Evolutionary conservation across 2,329 filamentous ascomycete species (phyloP), one percentile per base, ranked within the genome.

Genomic region (Aspergillus hiratsukae): DNA sequence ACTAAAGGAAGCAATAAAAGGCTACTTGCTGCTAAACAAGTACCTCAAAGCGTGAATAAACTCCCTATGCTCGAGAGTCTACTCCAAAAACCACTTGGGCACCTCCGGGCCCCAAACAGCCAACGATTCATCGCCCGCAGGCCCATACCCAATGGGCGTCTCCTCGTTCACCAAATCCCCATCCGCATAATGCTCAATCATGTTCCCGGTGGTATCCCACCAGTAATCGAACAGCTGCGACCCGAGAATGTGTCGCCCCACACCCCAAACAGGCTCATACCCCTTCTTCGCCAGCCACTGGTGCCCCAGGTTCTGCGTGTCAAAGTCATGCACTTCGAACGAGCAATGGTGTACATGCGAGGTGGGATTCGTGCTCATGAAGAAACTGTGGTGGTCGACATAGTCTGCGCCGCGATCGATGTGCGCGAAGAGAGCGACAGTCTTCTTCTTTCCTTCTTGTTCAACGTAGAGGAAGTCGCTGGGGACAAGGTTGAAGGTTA

Each of bases 311-410:
- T 73, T 67, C 70, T 83, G 80, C 1, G 76, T 77, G 55, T 83
- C 80, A 51, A 80, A 80, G 58, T 82, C 78, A 48, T 81, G 76
- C 0, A 81, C 78, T 55, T 82, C 80, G 51, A 80, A 83, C 0
- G 68, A 72, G 40, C 72, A 74, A 62, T 83, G 80, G 52, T 82
- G 80, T 0, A 82, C 78, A 58, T 81, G 78, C 0, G 66, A 59
- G 29, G 60, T 64, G 0, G 58, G 49, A n/a, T 66, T 65, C 0
- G 63, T 60, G 19, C 58, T 67, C 61, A 83, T 71, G 71, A 83
- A 83, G 55, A 83, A 79, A 4, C 72, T 75, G 58, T 83, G 81
- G 59, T 83, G 81, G 62, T 83, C 81, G 0, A 78, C 76, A 23
- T 73, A 72, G 0, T 72, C 68, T 0, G 70, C 63, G 0, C 80